Base-by-base conservation (phyloP, 176 grass and related monocot genomes). In the Miscanthus lutarioriparius region DNA sequence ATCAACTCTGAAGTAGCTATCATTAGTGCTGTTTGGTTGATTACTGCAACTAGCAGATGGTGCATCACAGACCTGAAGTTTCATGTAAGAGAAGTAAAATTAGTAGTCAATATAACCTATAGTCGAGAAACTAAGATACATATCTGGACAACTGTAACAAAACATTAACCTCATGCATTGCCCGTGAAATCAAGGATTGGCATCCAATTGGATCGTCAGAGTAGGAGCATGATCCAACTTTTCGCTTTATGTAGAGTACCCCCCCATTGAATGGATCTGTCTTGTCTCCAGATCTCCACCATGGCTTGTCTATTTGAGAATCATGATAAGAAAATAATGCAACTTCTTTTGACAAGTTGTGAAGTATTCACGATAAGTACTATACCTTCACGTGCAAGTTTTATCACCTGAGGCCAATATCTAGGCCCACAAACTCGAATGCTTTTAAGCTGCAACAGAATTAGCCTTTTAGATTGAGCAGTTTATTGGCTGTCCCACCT, bases 181-280 rank as follows among this genome's bases (percentile, higher is more conserved):
- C 96, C 70, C 93, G 87, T 64, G 93, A 95, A 80, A 98, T 93
- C 82, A 98, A 91, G 85, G 93, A 98, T 49, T 98, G 96, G 47
- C 96, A 98, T 66, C 96, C 96, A 72, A 98, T 88, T 32, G 96
- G 96, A 89, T 98, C 96, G 77, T 95, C 96, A 30, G 83, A 86
- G 75, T 98, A 98, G 62, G 96, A 92, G 87, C 96, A 98, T 10
- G 96, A 98, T 44, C 96, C 96, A 85, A 98, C 96, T 95, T 98
- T 98, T 77, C 96, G 89, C 64, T 98, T 98, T 88, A 95, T 93
- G 71, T 98, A 95, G 49, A 98, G 68, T 58, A 98, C 75, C 76
- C 96, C 96, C 36, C 85, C 91, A 83, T 92, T 98, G 80, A 98
- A 95, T 79, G 96, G 96, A 51, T 95, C 83, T 56, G 78, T 90